Evolutionary conservation across 2,329 filamentous ascomycete species (phyloP).

Genomic region (Rutstroemia sp.): DNA sequence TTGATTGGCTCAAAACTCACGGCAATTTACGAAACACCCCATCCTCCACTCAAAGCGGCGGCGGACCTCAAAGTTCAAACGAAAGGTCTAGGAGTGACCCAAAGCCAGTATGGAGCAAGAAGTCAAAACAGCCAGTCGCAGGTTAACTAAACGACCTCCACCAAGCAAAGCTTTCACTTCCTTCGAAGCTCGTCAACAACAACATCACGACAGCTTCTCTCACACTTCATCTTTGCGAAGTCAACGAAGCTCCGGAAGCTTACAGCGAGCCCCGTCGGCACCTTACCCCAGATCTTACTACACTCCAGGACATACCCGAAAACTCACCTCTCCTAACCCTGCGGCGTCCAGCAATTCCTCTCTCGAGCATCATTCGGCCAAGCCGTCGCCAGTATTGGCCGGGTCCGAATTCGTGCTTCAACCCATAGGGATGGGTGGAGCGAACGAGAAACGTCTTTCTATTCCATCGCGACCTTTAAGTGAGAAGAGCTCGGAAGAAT

Average conservation of each 20-base stretch:
- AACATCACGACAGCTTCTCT: constrained; percentile 38
- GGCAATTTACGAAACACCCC: constrained; percentile 10
- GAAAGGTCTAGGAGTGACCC: constrained; percentile 10
- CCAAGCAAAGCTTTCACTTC: constrained; percentile 30
- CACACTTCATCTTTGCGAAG: constrained; percentile 42
- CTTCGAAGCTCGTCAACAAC: constrained; percentile 40
- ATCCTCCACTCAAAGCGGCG: constrained; percentile 10
- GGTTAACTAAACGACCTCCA: constrained; percentile 50
- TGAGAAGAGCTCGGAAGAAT: constrained; percentile 46
- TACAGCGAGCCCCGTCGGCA: constrained; percentile 54
- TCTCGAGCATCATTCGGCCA: constrained; percentile 26
- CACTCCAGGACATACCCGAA: constrained; percentile 31
- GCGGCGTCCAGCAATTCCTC: constrained; percentile 32
- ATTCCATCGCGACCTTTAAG: constrained; percentile 35
- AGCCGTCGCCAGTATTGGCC: constrained; percentile 25
- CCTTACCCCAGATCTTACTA: constrained; percentile 34
- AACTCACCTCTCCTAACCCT: constrained; percentile 38
- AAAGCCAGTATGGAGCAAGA: constrained; percentile 23
- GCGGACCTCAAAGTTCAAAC: constrained; percentile 9
- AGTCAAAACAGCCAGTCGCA: constrained; percentile 37
- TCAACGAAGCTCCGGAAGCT: constrained; percentile 56
- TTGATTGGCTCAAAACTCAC: constrained; percentile 7
- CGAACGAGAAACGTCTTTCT: constrained; percentile 27
- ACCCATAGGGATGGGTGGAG: constrained; percentile 15
- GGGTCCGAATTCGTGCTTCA: constrained; percentile 20